phyloP scores from a whole-genome alignment of 2,329 filamentous ascomycete genomes.

The Hortaea werneckii region DNA sequence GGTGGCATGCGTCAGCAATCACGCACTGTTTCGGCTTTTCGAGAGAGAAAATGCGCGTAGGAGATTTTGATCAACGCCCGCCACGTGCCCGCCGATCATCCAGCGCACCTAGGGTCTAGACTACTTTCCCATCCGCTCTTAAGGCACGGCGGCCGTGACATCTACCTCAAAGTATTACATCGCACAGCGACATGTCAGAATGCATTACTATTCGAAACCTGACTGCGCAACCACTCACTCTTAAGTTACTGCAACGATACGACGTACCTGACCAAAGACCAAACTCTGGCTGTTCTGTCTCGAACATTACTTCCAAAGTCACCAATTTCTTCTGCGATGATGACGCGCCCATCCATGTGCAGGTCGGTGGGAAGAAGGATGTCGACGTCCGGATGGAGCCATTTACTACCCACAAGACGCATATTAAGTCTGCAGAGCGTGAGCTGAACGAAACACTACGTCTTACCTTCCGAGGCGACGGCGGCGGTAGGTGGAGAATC shows the following conservation, averaged over 20 bases:
- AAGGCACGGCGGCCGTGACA: no score
- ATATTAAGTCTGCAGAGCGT: conserved; percentile 50
- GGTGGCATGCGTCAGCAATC: no score
- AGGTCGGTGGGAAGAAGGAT: conserved; percentile 48
- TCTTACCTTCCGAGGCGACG: conserved; percentile 59
- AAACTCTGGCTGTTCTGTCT: conserved; percentile 13
- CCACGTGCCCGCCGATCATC: no score
- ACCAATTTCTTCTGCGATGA: conserved; percentile 19
- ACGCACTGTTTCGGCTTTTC: no score
- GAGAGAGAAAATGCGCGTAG: no score
- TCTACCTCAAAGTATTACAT: no score
- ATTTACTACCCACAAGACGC: conserved; percentile 56
- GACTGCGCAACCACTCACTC: conserved; percentile 59
- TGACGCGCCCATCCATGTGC: conserved; percentile 29
- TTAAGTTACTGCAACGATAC: conserved; percentile 67
- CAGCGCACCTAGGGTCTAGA: no score
- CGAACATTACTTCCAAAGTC: conserved; percentile 28
- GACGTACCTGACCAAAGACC: conserved; percentile 39
- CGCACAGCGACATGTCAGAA: conserved; percentile 14
- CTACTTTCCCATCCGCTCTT: no score
- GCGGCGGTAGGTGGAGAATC: conserved; percentile 55
- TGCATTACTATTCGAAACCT: conserved; percentile 71
- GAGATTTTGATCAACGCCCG: no score
- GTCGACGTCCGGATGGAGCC: conserved; percentile 55
- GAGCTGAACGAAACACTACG: conserved; percentile 56